Percentiles rank a stretch among this genome's conserved stretches.
These are phyloP conservation scores for Dendrobium catenatum DNA, from an alignment of 106 monocot species.

Conservation along the genomic window DNA sequence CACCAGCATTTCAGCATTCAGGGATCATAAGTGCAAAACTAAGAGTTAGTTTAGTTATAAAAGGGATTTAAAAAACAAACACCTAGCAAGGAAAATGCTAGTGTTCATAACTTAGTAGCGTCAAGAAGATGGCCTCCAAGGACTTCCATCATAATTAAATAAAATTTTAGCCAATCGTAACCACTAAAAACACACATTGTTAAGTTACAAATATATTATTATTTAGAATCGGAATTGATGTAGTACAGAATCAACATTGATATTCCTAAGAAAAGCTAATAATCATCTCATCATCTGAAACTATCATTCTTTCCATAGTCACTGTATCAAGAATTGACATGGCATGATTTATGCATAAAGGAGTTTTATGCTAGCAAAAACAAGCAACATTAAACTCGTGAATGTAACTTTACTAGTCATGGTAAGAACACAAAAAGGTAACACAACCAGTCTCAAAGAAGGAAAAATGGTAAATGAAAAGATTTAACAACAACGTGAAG, in stretches of 20 bases:
- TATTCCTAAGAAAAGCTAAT: background rate
- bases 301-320: background rate
- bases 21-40: too few relatives aligned
- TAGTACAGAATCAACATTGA: background rate
- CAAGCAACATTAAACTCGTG: background rate
- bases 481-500: too few relatives aligned
- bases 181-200: too few relatives aligned
- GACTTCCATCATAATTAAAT: background rate
- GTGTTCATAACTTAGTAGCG: background rate
- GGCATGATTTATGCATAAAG: background rate
- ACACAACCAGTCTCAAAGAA: too few relatives aligned
- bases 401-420: background rate
- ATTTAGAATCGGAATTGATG: background rate
- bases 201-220: background rate
- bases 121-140: background rate
- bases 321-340: background rate
- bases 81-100: background rate
- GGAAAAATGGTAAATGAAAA: too few relatives aligned
- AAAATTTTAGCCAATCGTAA: background rate
- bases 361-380: background rate
- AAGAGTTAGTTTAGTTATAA: too few relatives aligned
- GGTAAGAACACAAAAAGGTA: too few relatives aligned
- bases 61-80: background rate
- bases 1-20: background rate
- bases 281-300: background rate